Percentiles rank a stretch among this genome's conserved stretches.
Conservation (phyloP, 2,329 filamentous ascomycete genomes). For the Aspergillus quadricinctus region DNA sequence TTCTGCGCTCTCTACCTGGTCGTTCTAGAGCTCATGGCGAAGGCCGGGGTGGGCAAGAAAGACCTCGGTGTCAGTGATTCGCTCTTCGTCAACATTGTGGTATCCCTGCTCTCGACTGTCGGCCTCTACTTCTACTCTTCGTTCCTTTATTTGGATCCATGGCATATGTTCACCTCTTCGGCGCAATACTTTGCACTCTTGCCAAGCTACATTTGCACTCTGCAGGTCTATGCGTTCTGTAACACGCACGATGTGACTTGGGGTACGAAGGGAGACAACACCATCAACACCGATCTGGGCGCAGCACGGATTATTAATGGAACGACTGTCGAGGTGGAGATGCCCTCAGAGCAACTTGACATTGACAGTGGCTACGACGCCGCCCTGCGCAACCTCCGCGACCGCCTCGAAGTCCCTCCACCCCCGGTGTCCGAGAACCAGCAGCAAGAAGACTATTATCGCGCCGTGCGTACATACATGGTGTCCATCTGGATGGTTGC, state of each 20-base stretch:
- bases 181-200: slow-evolving; percentile 90
- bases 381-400: slow-evolving; percentile 89
- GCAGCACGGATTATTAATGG: slow-evolving; percentile 72
- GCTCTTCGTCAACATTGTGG: slow-evolving; percentile 89
- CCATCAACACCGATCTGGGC: slow-evolving; percentile 87
- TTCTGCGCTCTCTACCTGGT: slow-evolving; percentile 90
- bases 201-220: slow-evolving; percentile 90
- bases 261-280: slow-evolving; percentile 98
- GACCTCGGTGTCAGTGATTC: slow-evolving; percentile 69
- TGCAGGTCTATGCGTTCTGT: slow-evolving; percentile 98
- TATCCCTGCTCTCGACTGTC: slow-evolving; percentile 81
- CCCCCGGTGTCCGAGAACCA: slow-evolving; percentile 66
- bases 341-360: slow-evolving; percentile 96
- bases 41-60: slow-evolving; percentile 35
- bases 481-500: slow-evolving; percentile 90
- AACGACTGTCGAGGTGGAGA: slow-evolving; percentile 85
- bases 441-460: slow-evolving; percentile 97
- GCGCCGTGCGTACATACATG: slow-evolving; percentile 95
- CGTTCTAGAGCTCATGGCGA: slow-evolving; percentile 65
- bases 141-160: slow-evolving; percentile 93
- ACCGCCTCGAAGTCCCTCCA: slow-evolving; percentile 75
- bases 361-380: slow-evolving; percentile 98
- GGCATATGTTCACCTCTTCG: slow-evolving; percentile 96
- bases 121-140: slow-evolving; percentile 96
- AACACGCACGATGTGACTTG: slow-evolving; percentile 99